Evolutionary conservation across 148 eudicot genomes (phyloP), one percentile per base, ranked within the genome.

Genomic region (Talinum fruticosum): DNA sequence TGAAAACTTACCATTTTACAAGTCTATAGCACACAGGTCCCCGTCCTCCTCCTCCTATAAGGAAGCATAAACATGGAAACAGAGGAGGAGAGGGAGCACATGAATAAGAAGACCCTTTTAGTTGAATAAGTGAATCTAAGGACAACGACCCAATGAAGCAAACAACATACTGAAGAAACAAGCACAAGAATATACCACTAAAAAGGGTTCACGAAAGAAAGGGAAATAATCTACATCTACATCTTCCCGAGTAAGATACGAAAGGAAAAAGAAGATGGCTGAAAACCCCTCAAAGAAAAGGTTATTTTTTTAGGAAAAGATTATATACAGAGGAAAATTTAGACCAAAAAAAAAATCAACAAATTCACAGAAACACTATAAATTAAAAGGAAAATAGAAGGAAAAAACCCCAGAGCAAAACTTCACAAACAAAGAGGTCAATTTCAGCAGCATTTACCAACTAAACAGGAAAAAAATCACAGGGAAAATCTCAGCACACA

Each of bases 141-240:
- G 68, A 62, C 34, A 53, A 69, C 29, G 30, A 81, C 83, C 64
- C 66, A 71, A 53, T 53, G 79, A 82, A 79, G 87, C 75, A 81
- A 82, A 59, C 62, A 44, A 69, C 74, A 57, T 37, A 67, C 71
- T 24, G 29, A 18, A 47, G 44, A 33, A 62, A 64, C 35, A 75
- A 83, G 45, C 64, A 72, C 45, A 71, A 54, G 32, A 73, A 69
- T 62, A 26, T 29, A 24, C 18, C 2, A 64, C 18, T 5, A 64
- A 34, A 28, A 7, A 30, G 23, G 77, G 14, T 57, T 69, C 45
- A 8, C 45, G 12, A 30, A 32, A 33, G 30, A 67, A 15, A 7
- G 59, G 14, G 16, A 44, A 71, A 44, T 57, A 29, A 38, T 10
- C 47, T 41, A 38, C 44, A n/a, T n/a, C n/a, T 10, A 38, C 8